phyloP scores from a whole-genome alignment of 2,329 filamentous ascomycete genomes.

The Nakataea oryzae region DNA sequence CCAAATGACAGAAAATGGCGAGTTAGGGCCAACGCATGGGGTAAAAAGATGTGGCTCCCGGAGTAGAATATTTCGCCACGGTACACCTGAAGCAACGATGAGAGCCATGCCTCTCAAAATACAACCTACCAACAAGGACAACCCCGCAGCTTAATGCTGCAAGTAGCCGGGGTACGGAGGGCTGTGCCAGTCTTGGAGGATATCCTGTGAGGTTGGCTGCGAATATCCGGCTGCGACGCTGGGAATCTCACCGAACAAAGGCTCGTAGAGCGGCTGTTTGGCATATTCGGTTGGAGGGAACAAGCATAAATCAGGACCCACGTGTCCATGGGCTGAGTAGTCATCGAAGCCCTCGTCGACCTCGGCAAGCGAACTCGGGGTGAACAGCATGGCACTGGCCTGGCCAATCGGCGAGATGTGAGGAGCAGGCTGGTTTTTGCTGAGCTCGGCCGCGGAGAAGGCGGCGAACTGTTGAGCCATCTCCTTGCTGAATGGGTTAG shows the following conservation, averaged over 20 bases:
- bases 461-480: conserved; percentile 30
- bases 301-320: conserved; percentile 54
- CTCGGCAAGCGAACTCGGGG: conserved; percentile 49
- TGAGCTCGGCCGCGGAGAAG: conserved; percentile 25
- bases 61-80: too few species aligned
- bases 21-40: not conserved
- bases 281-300: conserved; percentile 32
- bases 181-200: conserved; percentile 33
- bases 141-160: conserved; percentile 10
- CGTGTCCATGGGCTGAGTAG: conserved; percentile 26
- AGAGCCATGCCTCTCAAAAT: not conserved
- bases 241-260: conserved; percentile 39
- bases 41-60: too few species aligned
- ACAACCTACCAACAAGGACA: not conserved
- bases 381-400: conserved; percentile 57
- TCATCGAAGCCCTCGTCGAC: conserved; percentile 59
- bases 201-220: conserved; percentile 40
- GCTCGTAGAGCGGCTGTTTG: conserved; percentile 30
- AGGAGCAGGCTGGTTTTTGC: conserved; percentile 26
- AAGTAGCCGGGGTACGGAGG: conserved; percentile 20
- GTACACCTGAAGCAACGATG: too few species aligned
- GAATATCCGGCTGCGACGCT: conserved; percentile 40
- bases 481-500: conserved; percentile 32
- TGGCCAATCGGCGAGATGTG: conserved; percentile 63
- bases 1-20: not conserved